Conservation (phyloP, 441 rosid genomes). For the Manihot esculenta region DNA sequence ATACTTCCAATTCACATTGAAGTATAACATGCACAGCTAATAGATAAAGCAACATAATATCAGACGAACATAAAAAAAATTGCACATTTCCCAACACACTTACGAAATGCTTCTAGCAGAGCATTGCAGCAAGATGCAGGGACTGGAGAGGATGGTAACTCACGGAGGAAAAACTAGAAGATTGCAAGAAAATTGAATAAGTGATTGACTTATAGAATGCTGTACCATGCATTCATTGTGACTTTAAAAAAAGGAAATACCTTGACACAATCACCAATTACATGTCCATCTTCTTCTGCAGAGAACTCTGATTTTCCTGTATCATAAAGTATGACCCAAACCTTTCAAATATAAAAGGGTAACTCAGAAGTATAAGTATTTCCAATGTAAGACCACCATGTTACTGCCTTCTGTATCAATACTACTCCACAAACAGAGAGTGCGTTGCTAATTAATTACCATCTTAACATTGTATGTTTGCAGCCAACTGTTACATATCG, state of each 20-base stretch:
- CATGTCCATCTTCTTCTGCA: constrained; percentile 81
- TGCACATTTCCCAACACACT: constrained; percentile 37
- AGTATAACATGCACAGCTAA: neutral
- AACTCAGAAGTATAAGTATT: constrained; percentile 5
- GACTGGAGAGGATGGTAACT: constrained; percentile 97
- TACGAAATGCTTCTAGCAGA: constrained; percentile 91
- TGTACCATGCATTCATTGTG: constrained; percentile 13
- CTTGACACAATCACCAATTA: constrained; percentile 96
- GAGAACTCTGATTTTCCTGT: constrained; percentile 81
- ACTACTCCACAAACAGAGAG: constrained; percentile 13
- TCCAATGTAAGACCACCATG: constrained; percentile 2
- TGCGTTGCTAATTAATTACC: neutral
- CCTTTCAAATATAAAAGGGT: constrained; percentile 8
- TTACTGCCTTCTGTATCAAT: constrained; percentile 13
- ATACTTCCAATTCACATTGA: neutral
- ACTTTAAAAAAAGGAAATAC: constrained; percentile 36
- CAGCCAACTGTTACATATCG: neutral
- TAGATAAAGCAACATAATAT: constrained; percentile 5
- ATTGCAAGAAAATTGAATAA: constrained; percentile 27
- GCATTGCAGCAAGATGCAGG: constrained; percentile 99
- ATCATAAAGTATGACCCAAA: constrained; percentile 24
- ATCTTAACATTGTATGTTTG: constrained; percentile 9
- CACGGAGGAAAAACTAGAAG: constrained; percentile 86
- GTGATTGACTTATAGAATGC: constrained; percentile 17
- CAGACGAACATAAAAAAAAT: constrained; percentile 16